These are phyloP conservation scores for Neoboletus brunneissimus DNA, from an alignment of 768 basidiomycete species.

Conservation along the genomic window DNA sequence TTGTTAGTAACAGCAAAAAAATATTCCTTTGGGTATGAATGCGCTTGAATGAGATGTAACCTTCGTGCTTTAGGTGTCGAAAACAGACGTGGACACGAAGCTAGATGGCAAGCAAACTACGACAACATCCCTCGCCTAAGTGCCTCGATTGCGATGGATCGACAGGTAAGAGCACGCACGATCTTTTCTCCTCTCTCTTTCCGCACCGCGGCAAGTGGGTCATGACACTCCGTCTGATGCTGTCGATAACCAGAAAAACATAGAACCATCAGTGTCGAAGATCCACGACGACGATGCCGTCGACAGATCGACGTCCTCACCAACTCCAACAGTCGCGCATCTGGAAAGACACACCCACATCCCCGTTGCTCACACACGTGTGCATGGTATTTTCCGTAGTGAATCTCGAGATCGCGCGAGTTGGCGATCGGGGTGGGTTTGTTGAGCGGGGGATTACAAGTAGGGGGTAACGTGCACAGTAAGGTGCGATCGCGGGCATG, in stretches of 20 bases:
- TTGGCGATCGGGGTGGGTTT: slow-evolving; percentile 61
- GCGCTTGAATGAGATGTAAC: slow-evolving; percentile 77
- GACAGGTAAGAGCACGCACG: slow-evolving; percentile 39
- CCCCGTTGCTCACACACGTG: slow-evolving; percentile 71
- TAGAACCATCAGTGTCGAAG: not conserved
- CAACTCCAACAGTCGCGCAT: slow-evolving; percentile 71
- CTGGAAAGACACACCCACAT: slow-evolving; percentile 84
- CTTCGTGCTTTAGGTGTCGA: slow-evolving; percentile 71
- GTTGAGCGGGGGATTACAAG: slow-evolving; percentile 59
- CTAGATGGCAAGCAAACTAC: slow-evolving; percentile 79
- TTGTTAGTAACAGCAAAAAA: slow-evolving; percentile 92
- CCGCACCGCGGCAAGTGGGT: slow-evolving; percentile 73
- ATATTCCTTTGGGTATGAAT: slow-evolving; percentile 84
- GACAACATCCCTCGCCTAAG: not conserved
- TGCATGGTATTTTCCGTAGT: slow-evolving; percentile 82
- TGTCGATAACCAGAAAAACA: slow-evolving; percentile 25
- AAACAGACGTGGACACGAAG: slow-evolving; percentile 58
- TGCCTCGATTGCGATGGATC: not conserved
- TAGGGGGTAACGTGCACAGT: slow-evolving; percentile 77
- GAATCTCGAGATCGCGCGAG: slow-evolving; percentile 71
- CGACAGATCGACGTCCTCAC: slow-evolving; percentile 44
- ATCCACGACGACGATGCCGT: slow-evolving; percentile 1
- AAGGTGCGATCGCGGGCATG: slow-evolving; percentile 38
- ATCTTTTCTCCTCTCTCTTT: slow-evolving; percentile 85
- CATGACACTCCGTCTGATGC: slow-evolving; percentile 88